A percentile compares a stretch with the other conserved stretches of the same genome.
Evolutionary conservation across 768 basidiomycete genomes (phyloP).

Genomic region (Baorangia bicolor): DNA sequence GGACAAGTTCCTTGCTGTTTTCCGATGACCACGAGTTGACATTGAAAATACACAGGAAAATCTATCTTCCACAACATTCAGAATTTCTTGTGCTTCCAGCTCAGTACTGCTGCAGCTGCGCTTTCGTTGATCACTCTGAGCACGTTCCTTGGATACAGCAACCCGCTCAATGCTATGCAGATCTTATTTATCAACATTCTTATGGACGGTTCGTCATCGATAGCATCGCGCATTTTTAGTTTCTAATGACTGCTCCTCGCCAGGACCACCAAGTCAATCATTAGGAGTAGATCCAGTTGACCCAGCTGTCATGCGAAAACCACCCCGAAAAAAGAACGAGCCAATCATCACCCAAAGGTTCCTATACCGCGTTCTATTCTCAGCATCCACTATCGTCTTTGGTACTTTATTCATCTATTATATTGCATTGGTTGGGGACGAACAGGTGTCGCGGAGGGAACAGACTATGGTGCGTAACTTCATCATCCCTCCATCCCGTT

Average conservation of each 20-base stretch:
- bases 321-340: constrained; percentile 90
- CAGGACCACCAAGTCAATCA: constrained; percentile 92
- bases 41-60: constrained; percentile 57
- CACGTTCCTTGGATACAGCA: constrained; percentile 85
- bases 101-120: constrained; percentile 96
- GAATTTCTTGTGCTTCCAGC: constrained; percentile 95
- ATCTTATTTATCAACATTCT: constrained; percentile 99
- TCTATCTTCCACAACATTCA: constrained; percentile 99
- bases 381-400: constrained; percentile 85
- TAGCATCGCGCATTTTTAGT: neutral
- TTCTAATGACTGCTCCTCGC: neutral
- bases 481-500: neutral
- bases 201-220: constrained; percentile 76
- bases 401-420: constrained; percentile 88
- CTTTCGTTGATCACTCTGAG: constrained; percentile 93
- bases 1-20: constrained; percentile 8
- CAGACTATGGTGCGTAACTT: constrained; percentile 85
- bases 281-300: constrained; percentile 97
- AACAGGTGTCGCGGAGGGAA: constrained; percentile 79
- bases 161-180: constrained; percentile 97
- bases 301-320: constrained; percentile 86
- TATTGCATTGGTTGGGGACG: constrained; percentile 73
- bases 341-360: constrained; percentile 78
- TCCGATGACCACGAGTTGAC: neutral
- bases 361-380: constrained; percentile 83